Conservation (phyloP, 106 monocot genomes). For the Dioscorea alata region DNA sequence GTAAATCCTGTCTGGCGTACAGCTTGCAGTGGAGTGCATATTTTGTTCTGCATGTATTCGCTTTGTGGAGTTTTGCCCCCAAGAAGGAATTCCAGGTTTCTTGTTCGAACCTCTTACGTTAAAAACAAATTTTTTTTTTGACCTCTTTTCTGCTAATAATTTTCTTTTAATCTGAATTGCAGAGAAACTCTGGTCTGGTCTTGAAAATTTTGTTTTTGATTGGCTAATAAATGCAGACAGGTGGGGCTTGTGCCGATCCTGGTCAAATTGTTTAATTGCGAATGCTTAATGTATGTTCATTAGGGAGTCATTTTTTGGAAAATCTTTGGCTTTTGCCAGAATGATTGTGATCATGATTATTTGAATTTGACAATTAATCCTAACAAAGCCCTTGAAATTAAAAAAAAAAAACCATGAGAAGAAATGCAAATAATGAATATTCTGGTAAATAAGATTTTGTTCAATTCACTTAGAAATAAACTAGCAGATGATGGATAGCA, state of each 20-base stretch:
- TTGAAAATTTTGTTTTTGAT: constrained; percentile 98
- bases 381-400: no score
- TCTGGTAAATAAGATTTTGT: no score
- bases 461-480: no score
- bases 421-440: no score
- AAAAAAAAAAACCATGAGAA: no score
- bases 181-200: constrained; percentile 96
- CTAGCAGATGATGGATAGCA: no score
- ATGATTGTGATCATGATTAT: no score
- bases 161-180: constrained; percentile 16
- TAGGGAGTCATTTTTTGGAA: no score
- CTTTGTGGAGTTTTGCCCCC: constrained; percentile 93
- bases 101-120: neutral
- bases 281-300: no score
- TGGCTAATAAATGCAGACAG: constrained; percentile 99
- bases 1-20: constrained; percentile 11
- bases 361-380: no score
- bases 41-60: constrained; percentile 98
- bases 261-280: no score
- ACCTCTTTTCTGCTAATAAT: constrained; percentile 13
- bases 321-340: no score
- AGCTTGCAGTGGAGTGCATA: constrained; percentile 99
- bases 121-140: neutral
- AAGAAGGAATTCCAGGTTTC: constrained; percentile 94
- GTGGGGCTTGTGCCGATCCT: constrained; percentile 21